Percentiles rank a stretch among this genome's conserved stretches.
phyloP scores from a whole-genome alignment of 2,329 filamentous ascomycete genomes.

The Cercospora sp. region DNA sequence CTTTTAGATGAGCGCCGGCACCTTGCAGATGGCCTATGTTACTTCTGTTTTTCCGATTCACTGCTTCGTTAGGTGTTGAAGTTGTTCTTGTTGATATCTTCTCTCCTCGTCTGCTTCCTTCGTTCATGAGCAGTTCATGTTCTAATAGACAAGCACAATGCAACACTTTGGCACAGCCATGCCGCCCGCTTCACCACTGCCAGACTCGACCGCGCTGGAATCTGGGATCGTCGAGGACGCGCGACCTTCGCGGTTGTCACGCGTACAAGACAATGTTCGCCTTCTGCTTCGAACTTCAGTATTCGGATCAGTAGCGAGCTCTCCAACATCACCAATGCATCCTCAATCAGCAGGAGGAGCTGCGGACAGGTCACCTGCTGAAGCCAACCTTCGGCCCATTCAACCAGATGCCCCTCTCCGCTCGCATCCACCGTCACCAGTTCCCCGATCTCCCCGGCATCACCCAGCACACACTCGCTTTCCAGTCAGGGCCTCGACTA shows the following conservation, averaged over 20 bases:
- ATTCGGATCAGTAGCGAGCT: conserved; percentile 28
- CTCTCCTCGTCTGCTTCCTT: conserved; percentile 1
- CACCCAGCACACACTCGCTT: conserved; percentile 10
- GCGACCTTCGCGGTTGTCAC: conserved; percentile 28
- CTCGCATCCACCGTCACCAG: conserved; percentile 18
- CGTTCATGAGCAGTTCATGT: background rate
- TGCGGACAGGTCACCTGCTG: background rate
- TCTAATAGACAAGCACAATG: conserved; percentile 8
- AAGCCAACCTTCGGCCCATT: conserved; percentile 7
- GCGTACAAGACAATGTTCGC: conserved; percentile 39
- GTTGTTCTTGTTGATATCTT: background rate
- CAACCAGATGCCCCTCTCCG: conserved; percentile 14
- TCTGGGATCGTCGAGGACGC: conserved; percentile 39
- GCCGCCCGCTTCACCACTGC: conserved; percentile 29
- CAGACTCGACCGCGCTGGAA: conserved; percentile 37
- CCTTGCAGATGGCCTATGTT: conserved; percentile 17
- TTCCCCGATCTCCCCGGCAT: conserved; percentile 4
- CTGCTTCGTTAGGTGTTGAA: conserved; percentile 4
- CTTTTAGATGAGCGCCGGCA: conserved; percentile 20
- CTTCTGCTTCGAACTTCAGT: conserved; percentile 37
- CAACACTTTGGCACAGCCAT: conserved; percentile 22
- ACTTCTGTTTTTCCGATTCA: conserved; percentile 6
- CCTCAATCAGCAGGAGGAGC: conserved; percentile 12
- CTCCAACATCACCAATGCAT: conserved; percentile 23
- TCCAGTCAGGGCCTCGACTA: background rate